Evolutionary conservation across 352 stramenopile genomes (phyloP).

Genomic region (Aphanomyces stellatus): DNA sequence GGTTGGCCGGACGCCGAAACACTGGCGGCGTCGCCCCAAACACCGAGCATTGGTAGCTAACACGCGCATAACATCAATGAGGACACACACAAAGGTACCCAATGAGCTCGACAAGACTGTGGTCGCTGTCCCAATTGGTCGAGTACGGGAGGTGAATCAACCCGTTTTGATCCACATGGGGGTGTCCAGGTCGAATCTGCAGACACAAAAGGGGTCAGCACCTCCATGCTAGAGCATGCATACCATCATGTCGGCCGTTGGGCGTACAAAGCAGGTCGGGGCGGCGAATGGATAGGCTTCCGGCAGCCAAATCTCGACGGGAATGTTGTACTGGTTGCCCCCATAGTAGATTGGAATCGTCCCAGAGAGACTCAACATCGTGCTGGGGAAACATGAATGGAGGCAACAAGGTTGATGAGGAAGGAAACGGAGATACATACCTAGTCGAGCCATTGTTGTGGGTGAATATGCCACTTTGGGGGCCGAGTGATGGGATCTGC

Average conservation of each 20-base stretch:
- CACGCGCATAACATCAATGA: constrained; percentile 65
- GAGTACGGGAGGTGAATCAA: constrained; percentile 85
- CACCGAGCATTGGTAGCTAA: constrained; percentile 85
- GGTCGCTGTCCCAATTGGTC: constrained; percentile 70
- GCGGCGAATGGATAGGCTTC: constrained; percentile 73
- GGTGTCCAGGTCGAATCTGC: constrained; percentile 35
- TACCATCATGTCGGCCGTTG: constrained; percentile 45
- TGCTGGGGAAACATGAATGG: too few species aligned
- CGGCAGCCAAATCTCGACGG: constrained; percentile 82
- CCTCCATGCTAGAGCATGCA: constrained; percentile 26
- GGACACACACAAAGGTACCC: constrained; percentile 52
- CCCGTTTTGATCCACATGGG: constrained; percentile 78
- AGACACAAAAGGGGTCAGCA: constrained; percentile 46
- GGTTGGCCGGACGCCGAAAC: constrained; percentile 55
- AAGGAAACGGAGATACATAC: neutral
- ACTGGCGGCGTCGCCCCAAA: constrained; percentile 82
- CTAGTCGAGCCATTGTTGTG: constrained; percentile 81
- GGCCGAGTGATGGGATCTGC: constrained; percentile 78
- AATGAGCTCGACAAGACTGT: constrained; percentile 75
- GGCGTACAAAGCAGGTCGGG: constrained; percentile 81
- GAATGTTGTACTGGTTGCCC: constrained; percentile 87
- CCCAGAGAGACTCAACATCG: constrained; percentile 69
- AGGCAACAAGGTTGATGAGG: neutral
- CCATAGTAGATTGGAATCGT: constrained; percentile 90
- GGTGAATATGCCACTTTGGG: constrained; percentile 77